phyloP scores from a whole-genome alignment of 1,284 basidiomycete species.

The Agroathelia rolfsii region DNA sequence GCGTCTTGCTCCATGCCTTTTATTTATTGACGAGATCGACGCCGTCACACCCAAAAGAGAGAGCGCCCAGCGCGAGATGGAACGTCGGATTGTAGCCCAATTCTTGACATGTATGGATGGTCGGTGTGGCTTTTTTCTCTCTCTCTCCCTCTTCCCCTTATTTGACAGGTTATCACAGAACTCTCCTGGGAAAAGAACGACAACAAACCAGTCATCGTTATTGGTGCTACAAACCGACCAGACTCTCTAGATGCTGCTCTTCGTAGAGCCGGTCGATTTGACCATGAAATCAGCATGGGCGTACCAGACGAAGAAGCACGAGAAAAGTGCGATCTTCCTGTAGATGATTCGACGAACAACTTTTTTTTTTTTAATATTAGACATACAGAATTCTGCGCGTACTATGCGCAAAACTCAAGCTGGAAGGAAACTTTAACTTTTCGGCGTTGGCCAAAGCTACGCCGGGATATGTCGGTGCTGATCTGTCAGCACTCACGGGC shows the following conservation, averaged over 20 bases:
- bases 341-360: not conserved
- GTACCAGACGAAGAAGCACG: conserved; percentile 88
- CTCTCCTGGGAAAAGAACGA: conserved; percentile 88
- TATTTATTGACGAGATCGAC: conserved; percentile 97
- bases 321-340: conserved; percentile 57
- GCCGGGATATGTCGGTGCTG: conserved; percentile 95
- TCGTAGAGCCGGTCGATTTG: conserved; percentile 88
- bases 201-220: conserved; percentile 86
- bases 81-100: conserved; percentile 92
- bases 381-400: conserved; percentile 69
- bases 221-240: conserved; percentile 93
- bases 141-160: conserved; percentile 1
- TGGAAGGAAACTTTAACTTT: conserved; percentile 81
- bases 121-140: conserved; percentile 25
- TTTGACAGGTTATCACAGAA: conserved; percentile 33
- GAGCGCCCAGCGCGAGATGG: conserved; percentile 97
- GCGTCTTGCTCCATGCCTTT: conserved; percentile 80
- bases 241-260: conserved; percentile 92
- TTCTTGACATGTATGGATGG: conserved; percentile 97
- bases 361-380: conserved; percentile 1
- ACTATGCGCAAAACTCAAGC: conserved; percentile 62
- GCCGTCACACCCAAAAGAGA: conserved; percentile 97
- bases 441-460: conserved; percentile 80
- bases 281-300: conserved; percentile 96
- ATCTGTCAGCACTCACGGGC: conserved; percentile 83